Evolutionary conservation across 225 moss, liverwort and hornwort species (phyloP), one percentile per base, ranked within the genome.

Genomic region (Physcomitrellopsis africana): DNA sequence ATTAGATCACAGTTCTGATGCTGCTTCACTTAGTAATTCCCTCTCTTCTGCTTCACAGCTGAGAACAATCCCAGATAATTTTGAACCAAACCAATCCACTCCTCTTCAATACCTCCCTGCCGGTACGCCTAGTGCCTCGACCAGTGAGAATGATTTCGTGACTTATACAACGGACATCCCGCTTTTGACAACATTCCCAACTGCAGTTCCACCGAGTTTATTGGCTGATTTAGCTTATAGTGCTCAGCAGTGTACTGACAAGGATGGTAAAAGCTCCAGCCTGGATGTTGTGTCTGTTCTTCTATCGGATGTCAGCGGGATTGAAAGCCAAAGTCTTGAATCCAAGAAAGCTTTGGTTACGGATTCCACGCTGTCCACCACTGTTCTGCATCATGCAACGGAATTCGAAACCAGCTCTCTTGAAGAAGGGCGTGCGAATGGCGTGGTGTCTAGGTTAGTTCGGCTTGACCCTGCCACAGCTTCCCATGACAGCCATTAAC

Each of bases 181-280:
- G 12, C 87, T 87, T 64, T 24, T 64, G 75, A 84, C 84, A 51
- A 87, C 81, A 24, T 87, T 76, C 45, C 84, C 87, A 67, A 10
- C 68, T 47, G 29, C 73, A 63, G 76, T 87, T 18, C 23, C 41
- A 27, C 42, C 64, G 52, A 79, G 76, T 65, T 24, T 72, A 67
- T 71, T 84, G 74, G n/a, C 63, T 74, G 60, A 77, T 68, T 80
- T 87, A 81, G 81, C 87, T 77, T 74, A 77, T 43, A 84, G 79
- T 60, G 79, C 87, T 74, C 81, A 77, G 43, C 77, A 77, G 60
- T 17, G 13, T 43, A 63, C 60, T 45, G 77, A 74, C 27, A 60
- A 7, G 41, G 61, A 70, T 70, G 76, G 54, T 65, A 15, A 51
- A 64, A 78, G 60, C 73, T 63, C 56, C 51, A 66, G 37, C 57